phyloP scores from a whole-genome alignment of 345 rosid species.

The Geranium brycei region DNA sequence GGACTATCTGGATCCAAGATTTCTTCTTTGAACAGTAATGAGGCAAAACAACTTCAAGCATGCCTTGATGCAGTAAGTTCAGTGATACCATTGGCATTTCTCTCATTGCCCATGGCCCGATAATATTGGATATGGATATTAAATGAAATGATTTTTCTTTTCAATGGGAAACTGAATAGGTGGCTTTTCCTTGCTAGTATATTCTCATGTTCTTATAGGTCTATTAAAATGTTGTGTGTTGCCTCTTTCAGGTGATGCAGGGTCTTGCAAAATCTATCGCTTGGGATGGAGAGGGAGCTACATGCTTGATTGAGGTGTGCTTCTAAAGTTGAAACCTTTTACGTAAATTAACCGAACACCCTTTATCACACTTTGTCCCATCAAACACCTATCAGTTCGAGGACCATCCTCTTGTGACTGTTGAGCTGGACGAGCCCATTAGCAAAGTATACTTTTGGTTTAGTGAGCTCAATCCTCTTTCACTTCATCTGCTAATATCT shows the following conservation, averaged over 20 bases:
- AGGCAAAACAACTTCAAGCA: constrained; percentile 75
- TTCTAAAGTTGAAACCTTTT: constrained; percentile 2
- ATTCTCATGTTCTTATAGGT: too few species aligned
- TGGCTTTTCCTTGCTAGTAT: too few species aligned
- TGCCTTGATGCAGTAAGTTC: constrained; percentile 77
- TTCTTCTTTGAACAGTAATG: constrained; percentile 46
- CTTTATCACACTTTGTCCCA: too few species aligned
- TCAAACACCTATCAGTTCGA: too few species aligned
- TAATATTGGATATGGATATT: too few species aligned
- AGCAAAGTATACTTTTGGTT: too few species aligned
- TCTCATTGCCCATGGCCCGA: neutral
- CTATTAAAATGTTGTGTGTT: neutral
- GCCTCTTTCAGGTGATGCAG: constrained; percentile 70
- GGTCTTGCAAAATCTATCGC: constrained; percentile 97
- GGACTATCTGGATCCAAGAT: constrained; percentile 65
- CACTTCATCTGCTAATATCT: too few species aligned
- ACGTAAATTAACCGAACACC: neutral
- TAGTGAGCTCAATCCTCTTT: too few species aligned
- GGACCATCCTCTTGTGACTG: too few species aligned
- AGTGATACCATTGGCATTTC: neutral
- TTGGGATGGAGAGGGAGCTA: constrained; percentile 99
- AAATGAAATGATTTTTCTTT: too few species aligned
- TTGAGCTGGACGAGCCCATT: neutral
- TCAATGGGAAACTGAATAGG: too few species aligned
- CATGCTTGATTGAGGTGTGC: constrained; percentile 81